Conservation (phyloP, 495 filamentous ascomycete genomes). For the Coniosporium apollinis region DNA sequence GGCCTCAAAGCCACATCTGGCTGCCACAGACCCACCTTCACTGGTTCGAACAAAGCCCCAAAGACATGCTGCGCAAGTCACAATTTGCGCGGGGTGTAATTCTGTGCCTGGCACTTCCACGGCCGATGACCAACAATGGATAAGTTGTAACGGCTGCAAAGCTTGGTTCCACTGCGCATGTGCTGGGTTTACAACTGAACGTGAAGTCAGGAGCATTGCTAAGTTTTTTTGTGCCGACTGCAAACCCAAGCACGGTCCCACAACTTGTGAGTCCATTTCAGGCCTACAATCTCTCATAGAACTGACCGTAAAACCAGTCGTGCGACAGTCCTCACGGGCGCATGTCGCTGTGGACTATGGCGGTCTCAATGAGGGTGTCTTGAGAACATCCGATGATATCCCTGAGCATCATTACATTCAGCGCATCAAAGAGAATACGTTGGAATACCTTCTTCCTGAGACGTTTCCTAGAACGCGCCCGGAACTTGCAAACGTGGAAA, state of each 20-base stretch:
- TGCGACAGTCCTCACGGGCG: slow-evolving; percentile 38
- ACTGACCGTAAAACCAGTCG: slow-evolving; percentile 11
- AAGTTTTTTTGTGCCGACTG: slow-evolving; percentile 53
- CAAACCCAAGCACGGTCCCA: slow-evolving; percentile 42
- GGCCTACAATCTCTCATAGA: background rate
- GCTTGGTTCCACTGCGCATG: slow-evolving; percentile 60
- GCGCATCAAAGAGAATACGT: slow-evolving; percentile 50
- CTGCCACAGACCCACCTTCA: no score
- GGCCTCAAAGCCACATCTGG: no score
- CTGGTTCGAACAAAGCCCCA: no score
- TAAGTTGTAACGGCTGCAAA: slow-evolving; percentile 60
- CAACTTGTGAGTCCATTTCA: slow-evolving; percentile 42
- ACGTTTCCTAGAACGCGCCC: slow-evolving; percentile 50
- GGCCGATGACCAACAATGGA: slow-evolving; percentile 35
- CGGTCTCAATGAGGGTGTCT: slow-evolving; percentile 53
- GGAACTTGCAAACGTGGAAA: slow-evolving; percentile 49
- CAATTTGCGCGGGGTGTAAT: slow-evolving; percentile 25
- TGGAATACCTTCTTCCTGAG: slow-evolving; percentile 42
- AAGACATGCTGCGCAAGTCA: no score
- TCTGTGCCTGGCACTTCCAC: slow-evolving; percentile 15
- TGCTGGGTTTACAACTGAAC: slow-evolving; percentile 51
- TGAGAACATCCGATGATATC: slow-evolving; percentile 52
- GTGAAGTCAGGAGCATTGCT: slow-evolving; percentile 53
- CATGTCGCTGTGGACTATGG: slow-evolving; percentile 63
- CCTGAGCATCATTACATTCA: slow-evolving; percentile 58